phyloP scores from a whole-genome alignment of 2,329 filamentous ascomycete genomes.

The Nigrospora sphaerica region DNA sequence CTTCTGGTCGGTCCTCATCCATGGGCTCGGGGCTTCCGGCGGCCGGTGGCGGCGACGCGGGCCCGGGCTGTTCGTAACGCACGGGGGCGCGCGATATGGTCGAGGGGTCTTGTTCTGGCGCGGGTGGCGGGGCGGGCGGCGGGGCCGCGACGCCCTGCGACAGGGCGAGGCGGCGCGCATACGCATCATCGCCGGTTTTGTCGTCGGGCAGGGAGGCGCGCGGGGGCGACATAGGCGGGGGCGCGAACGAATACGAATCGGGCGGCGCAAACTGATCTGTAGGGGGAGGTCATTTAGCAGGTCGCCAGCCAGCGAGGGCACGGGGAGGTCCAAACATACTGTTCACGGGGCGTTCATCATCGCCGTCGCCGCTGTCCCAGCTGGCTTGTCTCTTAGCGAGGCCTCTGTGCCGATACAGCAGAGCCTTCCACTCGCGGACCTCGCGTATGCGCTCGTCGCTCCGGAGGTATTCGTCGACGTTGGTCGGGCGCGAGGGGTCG shows the following conservation, averaged over 20 bases:
- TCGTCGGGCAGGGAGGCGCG: constrained; percentile 45
- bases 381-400: constrained; percentile 32
- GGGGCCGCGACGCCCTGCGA: constrained; percentile 31
- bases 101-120: constrained; percentile 31
- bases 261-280: constrained; percentile 56
- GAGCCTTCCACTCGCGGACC: constrained; percentile 76
- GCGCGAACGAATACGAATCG: constrained; percentile 47
- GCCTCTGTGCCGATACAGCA: constrained; percentile 65
- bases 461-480: constrained; percentile 74
- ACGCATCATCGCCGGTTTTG: constrained; percentile 62
- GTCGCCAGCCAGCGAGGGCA: constrained; percentile 2
- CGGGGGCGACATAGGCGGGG: constrained; percentile 44
- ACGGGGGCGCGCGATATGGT: constrained; percentile 75
- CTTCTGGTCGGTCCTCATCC: constrained; percentile 23
- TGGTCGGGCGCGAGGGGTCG: constrained; percentile 75
- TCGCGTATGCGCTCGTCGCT: constrained; percentile 80
- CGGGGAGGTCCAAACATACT: not conserved
- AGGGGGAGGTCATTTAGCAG: constrained; percentile 2
- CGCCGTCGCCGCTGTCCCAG: constrained; percentile 24
- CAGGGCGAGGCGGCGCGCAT: constrained; percentile 54
- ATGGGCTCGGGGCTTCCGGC: constrained; percentile 28
- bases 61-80: constrained; percentile 55
- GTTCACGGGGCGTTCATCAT: constrained; percentile 20
- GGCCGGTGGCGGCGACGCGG: constrained; percentile 37
- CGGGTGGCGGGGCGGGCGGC: constrained; percentile 16